A percentile compares a stretch with the other conserved stretches of the same genome.
These are phyloP conservation scores for Aspergillus sp. DNA, from an alignment of 2,329 filamentous ascomycete genomes.

Conservation along the genomic window DNA sequence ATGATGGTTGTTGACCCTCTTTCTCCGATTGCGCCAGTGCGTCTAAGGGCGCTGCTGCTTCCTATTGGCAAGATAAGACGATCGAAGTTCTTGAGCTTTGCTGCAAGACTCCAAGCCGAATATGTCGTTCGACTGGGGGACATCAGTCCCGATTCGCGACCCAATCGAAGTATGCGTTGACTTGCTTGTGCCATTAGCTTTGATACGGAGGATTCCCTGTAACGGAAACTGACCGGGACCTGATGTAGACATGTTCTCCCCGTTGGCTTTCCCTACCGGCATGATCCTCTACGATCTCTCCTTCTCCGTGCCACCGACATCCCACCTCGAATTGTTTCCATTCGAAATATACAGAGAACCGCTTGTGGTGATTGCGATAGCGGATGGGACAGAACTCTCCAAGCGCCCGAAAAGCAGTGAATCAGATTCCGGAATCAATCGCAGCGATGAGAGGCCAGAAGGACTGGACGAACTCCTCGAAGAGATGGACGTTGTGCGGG, in stretches of 20 bases:
- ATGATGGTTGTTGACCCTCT: conserved; percentile 84
- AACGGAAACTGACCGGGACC: background rate
- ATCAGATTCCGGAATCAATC: conserved; percentile 6
- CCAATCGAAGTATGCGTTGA: conserved; percentile 69
- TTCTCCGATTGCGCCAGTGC: conserved; percentile 83
- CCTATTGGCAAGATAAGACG: conserved; percentile 81
- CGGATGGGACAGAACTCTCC: conserved; percentile 67
- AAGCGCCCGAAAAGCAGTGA: conserved; percentile 17
- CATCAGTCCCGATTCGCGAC: conserved; percentile 74
- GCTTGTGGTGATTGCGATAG: conserved; percentile 73
- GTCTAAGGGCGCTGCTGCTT: conserved; percentile 78
- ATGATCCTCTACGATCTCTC: conserved; percentile 83
- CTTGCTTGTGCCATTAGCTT: background rate
- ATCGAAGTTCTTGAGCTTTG: conserved; percentile 70
- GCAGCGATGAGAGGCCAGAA: conserved; percentile 21
- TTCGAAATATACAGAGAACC: conserved; percentile 89
- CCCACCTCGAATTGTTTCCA: conserved; percentile 71
- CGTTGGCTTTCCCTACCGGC: conserved; percentile 76
- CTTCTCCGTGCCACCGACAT: conserved; percentile 69
- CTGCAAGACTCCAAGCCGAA: conserved; percentile 69
- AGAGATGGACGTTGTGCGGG: conserved; percentile 63
- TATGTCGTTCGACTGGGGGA: conserved; percentile 79
- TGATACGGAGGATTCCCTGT: background rate
- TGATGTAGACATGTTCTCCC: conserved; percentile 79
- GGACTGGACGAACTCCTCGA: conserved; percentile 42